Conservation (phyloP, 1,284 basidiomycete species). For the Taiwanofungus camphoratus region DNA sequence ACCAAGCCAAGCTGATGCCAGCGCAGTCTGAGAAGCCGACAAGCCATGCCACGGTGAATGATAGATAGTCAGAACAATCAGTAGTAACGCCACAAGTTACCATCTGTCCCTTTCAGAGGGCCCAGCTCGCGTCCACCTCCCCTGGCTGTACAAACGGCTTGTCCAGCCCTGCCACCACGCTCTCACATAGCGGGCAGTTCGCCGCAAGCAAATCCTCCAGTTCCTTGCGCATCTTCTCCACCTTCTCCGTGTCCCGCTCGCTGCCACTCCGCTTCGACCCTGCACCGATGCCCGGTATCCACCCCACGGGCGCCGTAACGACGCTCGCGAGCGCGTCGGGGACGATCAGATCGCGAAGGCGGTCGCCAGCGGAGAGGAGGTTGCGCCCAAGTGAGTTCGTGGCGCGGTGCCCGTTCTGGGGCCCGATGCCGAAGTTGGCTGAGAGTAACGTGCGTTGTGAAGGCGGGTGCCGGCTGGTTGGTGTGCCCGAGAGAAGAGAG, state of each 20-base stretch:
- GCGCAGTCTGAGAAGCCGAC: too few relatives aligned
- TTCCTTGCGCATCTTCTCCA: conserved; percentile 70
- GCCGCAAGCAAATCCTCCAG: conserved; percentile 84
- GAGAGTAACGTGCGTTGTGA: conserved; percentile 67
- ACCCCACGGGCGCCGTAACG: conserved; percentile 56
- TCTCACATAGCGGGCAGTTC: conserved; percentile 88
- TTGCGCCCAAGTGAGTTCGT: conserved; percentile 71
- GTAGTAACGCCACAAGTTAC: too few relatives aligned
- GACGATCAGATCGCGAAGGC: conserved; percentile 83
- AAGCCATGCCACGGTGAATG: too few relatives aligned
- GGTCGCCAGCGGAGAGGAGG: conserved; percentile 83
- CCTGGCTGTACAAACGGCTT: conserved; percentile 78
- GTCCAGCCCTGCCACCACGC: conserved; percentile 79
- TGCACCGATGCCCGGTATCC: conserved; percentile 59
- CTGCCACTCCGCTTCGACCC: conserved; percentile 35
- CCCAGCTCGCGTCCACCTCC: conserved; percentile 82
- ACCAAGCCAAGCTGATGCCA: too few relatives aligned
- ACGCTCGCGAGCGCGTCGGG: conserved; percentile 83
- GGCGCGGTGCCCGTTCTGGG: conserved; percentile 53
- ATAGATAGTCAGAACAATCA: too few relatives aligned
- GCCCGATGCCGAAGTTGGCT: conserved; percentile 55
- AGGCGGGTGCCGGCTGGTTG: conserved; percentile 37
- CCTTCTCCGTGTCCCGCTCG: conserved; percentile 51
- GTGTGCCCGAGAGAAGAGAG: conserved; percentile 17
- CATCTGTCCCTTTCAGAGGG: too few relatives aligned